Percentiles rank a stretch among this genome's conserved stretches.
Evolutionary conservation across 139 green algal genomes (phyloP).

Genomic region (Volvox africanus): DNA sequence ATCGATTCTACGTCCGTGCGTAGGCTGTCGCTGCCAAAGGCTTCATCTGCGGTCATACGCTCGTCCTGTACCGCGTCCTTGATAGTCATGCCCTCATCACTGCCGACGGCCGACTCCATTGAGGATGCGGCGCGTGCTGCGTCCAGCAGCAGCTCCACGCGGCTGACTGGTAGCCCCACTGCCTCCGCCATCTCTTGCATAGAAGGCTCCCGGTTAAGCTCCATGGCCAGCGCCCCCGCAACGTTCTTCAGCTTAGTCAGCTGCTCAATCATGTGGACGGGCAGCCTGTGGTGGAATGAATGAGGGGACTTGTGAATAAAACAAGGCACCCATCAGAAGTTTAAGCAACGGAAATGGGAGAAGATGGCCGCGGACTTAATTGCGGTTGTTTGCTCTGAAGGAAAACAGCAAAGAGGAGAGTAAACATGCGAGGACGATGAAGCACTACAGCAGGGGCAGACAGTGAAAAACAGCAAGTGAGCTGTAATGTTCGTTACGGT

Average conservation of each 20-base stretch:
- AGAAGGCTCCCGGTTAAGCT: conserved; percentile 58
- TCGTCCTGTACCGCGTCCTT: conserved; percentile 57
- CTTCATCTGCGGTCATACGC: conserved; percentile 43
- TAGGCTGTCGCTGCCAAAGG: conserved; percentile 54
- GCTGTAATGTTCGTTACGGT: no score
- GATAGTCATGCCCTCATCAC: conserved; percentile 46
- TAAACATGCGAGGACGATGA: no score
- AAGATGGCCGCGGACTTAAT: no score
- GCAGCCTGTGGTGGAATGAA: conserved; percentile 71
- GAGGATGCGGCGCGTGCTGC: not conserved
- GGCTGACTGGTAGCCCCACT: conserved; percentile 61
- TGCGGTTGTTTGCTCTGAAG: no score
- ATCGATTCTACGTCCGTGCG: conserved; percentile 82
- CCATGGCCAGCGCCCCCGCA: conserved; percentile 50
- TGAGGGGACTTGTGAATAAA: no score
- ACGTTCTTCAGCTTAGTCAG: conserved; percentile 59
- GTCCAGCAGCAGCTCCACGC: conserved; percentile 9
- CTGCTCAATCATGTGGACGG: conserved; percentile 86
- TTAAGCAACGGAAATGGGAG: no score
- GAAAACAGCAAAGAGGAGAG: no score
- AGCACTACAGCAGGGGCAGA: no score
- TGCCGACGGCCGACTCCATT: conserved; percentile 50
- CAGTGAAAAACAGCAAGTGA: no score
- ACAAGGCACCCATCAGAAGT: no score
- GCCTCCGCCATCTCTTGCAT: conserved; percentile 69